Evolutionary conservation across 148 eudicot genomes (phyloP), one percentile per base, ranked within the genome.

Genomic region (Arbutus unedo): DNA sequence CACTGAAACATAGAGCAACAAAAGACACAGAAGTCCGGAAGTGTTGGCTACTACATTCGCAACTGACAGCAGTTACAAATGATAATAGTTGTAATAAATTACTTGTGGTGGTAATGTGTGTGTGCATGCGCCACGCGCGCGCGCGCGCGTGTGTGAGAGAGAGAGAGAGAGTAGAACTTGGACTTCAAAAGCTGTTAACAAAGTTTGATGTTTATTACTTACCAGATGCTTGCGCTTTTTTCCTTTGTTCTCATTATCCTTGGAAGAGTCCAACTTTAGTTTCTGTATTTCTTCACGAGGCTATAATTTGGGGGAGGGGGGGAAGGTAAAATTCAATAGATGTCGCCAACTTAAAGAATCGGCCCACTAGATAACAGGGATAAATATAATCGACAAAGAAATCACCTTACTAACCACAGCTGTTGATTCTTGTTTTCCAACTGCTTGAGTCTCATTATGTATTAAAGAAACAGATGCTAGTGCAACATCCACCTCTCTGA

Each of bases 161-260:
- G 45, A 23, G 14, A 66, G 1, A 66, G 13, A 18, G 67, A 10
- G 55, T 55, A 38, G 18, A 25, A n/a, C 67, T 81, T n/a, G 45
- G 45, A 75, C 51, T 38, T 14, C 10, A 25, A 55, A 16, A 43
- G 14, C 15, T 77, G 55, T 19, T 44, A 51, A 54, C 64, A 56
- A 44, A 25, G 60, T 49, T 21, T 6, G 57, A 71, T 51, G 70
- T 44, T 5, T 50, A 57, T 59, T 55, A 62, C 79, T 84, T 23
- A 82, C 87, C 84, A 66, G 83, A 78, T 50, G 84, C 80, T 90
- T 88, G 56, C 57, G 82, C 83, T 84, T 86, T 53, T 74, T 85
- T 81, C 73, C 82, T 72, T 76, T 86, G 44, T 82, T 90, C 54
- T 80, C 87, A 55, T 77, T 76, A n/a, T 72, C 75, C 80, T 82